Percentiles rank a stretch among this genome's conserved stretches.
These are phyloP conservation scores for Rhamnella rubrinervis DNA, from an alignment of 331 rosid species.

Conservation along the genomic window DNA sequence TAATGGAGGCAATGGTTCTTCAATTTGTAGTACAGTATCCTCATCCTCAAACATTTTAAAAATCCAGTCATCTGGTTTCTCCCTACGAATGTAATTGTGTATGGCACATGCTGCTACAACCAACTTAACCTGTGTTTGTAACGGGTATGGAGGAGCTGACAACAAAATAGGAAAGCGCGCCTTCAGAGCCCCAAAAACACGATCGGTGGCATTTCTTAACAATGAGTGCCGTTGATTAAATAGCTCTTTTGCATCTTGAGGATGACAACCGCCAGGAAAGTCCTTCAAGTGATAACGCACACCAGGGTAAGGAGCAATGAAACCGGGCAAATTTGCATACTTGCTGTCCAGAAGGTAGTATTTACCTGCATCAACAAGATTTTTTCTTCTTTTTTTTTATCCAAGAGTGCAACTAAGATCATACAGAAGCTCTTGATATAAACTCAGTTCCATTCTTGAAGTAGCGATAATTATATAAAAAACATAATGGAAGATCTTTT, in stretches of 20 bases:
- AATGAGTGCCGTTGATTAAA: conserved; percentile 79
- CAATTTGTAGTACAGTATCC: conserved; percentile 35
- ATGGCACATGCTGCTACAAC: conserved; percentile 80
- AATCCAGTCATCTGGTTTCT: conserved; percentile 76
- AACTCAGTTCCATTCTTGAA: background rate
- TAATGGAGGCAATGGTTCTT: conserved; percentile 42
- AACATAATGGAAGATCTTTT: background rate
- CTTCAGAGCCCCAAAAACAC: conserved; percentile 62
- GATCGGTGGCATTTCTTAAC: conserved; percentile 51
- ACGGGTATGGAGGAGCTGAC: conserved; percentile 79
- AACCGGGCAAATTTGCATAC: conserved; percentile 74
- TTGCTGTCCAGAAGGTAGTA: conserved; percentile 76
- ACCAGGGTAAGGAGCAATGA: conserved; percentile 69
- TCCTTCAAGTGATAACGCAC: conserved; percentile 51
- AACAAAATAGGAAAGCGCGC: conserved; percentile 77
- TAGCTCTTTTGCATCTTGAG: conserved; percentile 66
- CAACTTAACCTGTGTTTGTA: conserved; percentile 85
- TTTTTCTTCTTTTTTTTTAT: background rate
- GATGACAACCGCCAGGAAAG: conserved; percentile 57
- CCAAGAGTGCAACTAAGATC: conserved; percentile 6
- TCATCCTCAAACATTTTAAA: conserved; percentile 55
- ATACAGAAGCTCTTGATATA: background rate
- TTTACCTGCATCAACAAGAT: conserved; percentile 54
- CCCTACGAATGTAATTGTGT: conserved; percentile 72
- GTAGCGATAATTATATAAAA: background rate